phyloP scores from a whole-genome alignment of 306 rosid genomes.

The Cucurbita argyrosperma region DNA sequence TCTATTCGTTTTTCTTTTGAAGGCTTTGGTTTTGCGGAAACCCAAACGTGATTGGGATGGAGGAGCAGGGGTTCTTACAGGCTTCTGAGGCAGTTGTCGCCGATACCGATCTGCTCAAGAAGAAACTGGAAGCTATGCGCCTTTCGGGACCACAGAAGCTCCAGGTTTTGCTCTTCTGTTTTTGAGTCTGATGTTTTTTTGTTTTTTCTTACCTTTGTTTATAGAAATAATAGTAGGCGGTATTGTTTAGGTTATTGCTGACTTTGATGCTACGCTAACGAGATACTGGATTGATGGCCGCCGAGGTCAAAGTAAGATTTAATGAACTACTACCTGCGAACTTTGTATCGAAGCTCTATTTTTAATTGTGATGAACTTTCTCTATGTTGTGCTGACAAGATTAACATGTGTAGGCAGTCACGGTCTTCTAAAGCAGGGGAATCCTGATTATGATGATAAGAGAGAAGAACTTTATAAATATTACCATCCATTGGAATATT shows the following conservation, averaged over 20 bases:
- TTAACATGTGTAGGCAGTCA: constrained; percentile 47
- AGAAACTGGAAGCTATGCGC: not conserved
- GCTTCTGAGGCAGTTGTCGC: not conserved
- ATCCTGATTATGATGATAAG: constrained; percentile 58
- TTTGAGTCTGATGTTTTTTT: not conserved
- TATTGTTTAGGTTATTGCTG: constrained; percentile 52
- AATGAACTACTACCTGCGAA: not conserved
- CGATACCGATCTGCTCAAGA: not conserved
- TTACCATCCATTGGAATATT: constrained; percentile 83
- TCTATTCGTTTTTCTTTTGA: not conserved
- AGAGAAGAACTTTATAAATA: constrained; percentile 51
- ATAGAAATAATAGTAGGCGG: not conserved
- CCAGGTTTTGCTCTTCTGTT: not conserved
- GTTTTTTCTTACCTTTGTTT: not conserved
- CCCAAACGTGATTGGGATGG: not conserved
- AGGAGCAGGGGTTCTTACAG: not conserved
- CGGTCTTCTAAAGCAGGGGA: constrained; percentile 71
- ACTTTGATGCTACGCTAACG: constrained; percentile 83
- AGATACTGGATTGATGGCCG: constrained; percentile 56
- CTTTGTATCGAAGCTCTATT: not conserved
- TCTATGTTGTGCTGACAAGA: constrained; percentile 10
- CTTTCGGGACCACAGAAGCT: not conserved
- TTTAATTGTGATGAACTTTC: not conserved
- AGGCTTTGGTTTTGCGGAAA: not conserved
- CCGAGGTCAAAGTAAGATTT: constrained; percentile 63